Conservation (phyloP, 306 rosid species). For the Delonix regia region DNA sequence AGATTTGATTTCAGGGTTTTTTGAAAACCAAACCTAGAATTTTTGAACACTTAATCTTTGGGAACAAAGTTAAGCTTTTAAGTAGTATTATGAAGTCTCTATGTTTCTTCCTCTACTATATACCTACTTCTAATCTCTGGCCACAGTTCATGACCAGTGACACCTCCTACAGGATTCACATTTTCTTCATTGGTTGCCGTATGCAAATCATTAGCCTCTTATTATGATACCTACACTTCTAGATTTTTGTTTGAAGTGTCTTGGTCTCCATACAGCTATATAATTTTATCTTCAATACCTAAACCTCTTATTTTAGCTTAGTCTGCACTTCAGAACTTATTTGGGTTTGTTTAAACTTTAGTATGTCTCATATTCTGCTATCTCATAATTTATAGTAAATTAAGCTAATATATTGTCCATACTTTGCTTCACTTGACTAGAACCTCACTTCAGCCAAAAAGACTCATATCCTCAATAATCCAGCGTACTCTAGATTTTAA, state of each 20-base stretch:
- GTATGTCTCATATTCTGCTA: not conserved
- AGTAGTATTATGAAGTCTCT: not conserved
- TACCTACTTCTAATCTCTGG: not conserved
- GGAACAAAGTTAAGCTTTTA: not conserved
- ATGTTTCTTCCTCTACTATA: not conserved
- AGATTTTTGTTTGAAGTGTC: not conserved
- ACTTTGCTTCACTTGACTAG: not conserved
- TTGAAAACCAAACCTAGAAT: too few species aligned
- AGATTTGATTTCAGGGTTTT: not conserved
- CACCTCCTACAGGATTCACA: not conserved
- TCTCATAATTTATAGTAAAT: not conserved
- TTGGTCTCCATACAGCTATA: not conserved
- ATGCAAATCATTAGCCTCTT: not conserved
- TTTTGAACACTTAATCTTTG: too few species aligned
- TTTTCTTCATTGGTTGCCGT: conserved; percentile 2
- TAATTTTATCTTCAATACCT: not conserved
- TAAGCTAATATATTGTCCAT: not conserved
- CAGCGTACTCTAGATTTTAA: not conserved
- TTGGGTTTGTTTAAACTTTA: not conserved
- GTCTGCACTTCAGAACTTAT: not conserved
- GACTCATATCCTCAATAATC: not conserved
- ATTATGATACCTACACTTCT: not conserved
- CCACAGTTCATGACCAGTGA: not conserved
- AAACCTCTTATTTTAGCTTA: not conserved
- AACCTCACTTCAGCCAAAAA: not conserved